These are phyloP conservation scores for Cyclotella choctawhatcheeana DNA, from an alignment of 108 stramenopile genomes.

Conservation along the genomic window DNA sequence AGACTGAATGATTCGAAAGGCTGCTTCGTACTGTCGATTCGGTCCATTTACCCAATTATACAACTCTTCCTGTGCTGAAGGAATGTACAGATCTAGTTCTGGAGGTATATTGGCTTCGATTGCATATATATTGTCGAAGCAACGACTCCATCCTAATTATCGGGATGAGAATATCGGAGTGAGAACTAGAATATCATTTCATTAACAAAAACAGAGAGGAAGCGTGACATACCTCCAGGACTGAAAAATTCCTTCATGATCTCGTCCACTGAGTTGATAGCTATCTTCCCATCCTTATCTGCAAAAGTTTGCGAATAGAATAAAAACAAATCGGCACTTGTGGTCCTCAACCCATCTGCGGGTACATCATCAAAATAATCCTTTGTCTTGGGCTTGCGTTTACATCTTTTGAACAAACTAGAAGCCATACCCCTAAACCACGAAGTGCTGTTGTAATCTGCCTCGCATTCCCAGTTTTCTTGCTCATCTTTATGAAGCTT, in stretches of 20 bases:
- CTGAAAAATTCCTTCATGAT: conserved; percentile 41
- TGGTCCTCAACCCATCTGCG: conserved; percentile 18
- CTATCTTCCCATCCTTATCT: conserved; percentile 27
- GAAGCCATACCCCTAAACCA: conserved; percentile 23
- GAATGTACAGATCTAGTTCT: conserved; percentile 39
- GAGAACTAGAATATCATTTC: background rate
- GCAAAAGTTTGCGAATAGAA: conserved; percentile 41
- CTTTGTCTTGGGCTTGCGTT: conserved; percentile 12
- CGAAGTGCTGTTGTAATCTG: conserved; percentile 4
- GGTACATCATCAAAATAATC: conserved; percentile 40
- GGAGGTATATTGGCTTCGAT: conserved; percentile 26
- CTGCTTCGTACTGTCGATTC: conserved; percentile 31
- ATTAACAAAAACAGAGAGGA: background rate
- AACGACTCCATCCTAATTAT: conserved; percentile 34
- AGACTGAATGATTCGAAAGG: conserved; percentile 31
- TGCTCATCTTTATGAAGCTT: conserved; percentile 18
- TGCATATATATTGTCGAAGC: conserved; percentile 44
- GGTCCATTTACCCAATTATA: conserved; percentile 46
- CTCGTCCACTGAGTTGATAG: conserved; percentile 28
- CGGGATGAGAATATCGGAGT: background rate
- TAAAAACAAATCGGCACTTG: conserved; percentile 40
- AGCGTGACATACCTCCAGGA: conserved; percentile 18
- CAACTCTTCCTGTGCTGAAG: conserved; percentile 36
- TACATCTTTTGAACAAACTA: conserved; percentile 24
- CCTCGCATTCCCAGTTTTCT: conserved; percentile 43